Evolutionary conservation across 768 basidiomycete genomes (phyloP), one percentile per base, ranked within the genome.

Genomic region (Lyophyllum shimeji): DNA sequence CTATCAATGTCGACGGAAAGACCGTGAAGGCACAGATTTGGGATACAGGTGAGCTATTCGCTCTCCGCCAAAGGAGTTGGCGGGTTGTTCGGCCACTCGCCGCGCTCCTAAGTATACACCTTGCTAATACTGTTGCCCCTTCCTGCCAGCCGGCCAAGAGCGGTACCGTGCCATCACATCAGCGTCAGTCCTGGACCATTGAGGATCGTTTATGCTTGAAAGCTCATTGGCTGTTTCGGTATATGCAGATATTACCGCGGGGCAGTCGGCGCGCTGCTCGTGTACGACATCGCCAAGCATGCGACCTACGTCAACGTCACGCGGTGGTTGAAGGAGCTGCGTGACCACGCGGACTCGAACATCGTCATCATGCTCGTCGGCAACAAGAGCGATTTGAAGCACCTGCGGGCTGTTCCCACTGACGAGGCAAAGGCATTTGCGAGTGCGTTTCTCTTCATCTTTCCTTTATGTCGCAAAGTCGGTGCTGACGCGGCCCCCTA

Each of bases 311-410:
- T 87, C 70, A 96, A 93, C 69, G 93, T 98, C 45, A 89, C 86
- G 50, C 83, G 95, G 74, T 98, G 95, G 95, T 78, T 98, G 74
- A 97, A 98, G 79, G 95, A 98, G 72, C 81, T 98, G 48, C 85
- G 95, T 58, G 95, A 98, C 71, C 95, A 98, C 67, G 95, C 95
- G 52, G 88, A 91, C 68, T 87, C 89, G 52, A 94, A 90, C 77
- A 94, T 94, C 57, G 93, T 92, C 50, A 96, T 96, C 69, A 95
- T 95, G 93, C 83, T 95, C 37, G 93, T 96, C 11, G 94, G 94
- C 12, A 98, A 98, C 81, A 98, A 99, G 88, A 95, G 93, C 70
- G 97, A 99, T 83, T 86, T 99, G 81, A 95, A 97, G 76, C 97
- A 98, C 70, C 73, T 98, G 65, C 79, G 97, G 61, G 96, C 95